Conservation (phyloP, 352 stramenopile species). For the Phytophthora idaei region DNA sequence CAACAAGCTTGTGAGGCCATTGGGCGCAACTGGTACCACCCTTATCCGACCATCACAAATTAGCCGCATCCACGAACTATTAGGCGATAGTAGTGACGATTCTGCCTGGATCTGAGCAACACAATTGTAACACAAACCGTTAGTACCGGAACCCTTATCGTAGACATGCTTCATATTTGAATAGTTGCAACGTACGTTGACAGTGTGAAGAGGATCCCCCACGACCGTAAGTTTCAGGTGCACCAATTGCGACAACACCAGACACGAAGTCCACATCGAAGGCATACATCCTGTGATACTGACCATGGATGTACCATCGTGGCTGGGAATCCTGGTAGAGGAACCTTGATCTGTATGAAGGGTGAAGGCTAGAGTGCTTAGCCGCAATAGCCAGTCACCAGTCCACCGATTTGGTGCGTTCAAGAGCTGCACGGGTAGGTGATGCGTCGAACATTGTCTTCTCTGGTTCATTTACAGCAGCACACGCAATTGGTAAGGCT, state of each 20-base stretch:
- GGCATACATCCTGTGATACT: conserved; percentile 11
- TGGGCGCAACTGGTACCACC: neutral
- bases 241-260: conserved; percentile 24
- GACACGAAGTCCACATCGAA: conserved; percentile 26
- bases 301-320: neutral
- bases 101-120: neutral
- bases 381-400: neutral
- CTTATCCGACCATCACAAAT: neutral
- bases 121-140: neutral
- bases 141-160: neutral
- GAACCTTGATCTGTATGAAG: neutral
- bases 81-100: neutral
- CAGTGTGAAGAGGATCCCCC: neutral
- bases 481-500: too few relatives aligned
- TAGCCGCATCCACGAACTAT: neutral
- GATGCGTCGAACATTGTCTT: too few relatives aligned
- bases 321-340: neutral
- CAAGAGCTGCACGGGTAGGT: too few relatives aligned
- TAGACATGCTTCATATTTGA: neutral
- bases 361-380: neutral
- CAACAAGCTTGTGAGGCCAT: neutral
- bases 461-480: too few relatives aligned
- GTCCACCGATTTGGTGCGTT: neutral
- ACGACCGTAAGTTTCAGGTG: neutral
- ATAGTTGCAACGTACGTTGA: neutral